phyloP scores from a whole-genome alignment of 2,329 filamentous ascomycete species.

The Thelonectria olida region DNA sequence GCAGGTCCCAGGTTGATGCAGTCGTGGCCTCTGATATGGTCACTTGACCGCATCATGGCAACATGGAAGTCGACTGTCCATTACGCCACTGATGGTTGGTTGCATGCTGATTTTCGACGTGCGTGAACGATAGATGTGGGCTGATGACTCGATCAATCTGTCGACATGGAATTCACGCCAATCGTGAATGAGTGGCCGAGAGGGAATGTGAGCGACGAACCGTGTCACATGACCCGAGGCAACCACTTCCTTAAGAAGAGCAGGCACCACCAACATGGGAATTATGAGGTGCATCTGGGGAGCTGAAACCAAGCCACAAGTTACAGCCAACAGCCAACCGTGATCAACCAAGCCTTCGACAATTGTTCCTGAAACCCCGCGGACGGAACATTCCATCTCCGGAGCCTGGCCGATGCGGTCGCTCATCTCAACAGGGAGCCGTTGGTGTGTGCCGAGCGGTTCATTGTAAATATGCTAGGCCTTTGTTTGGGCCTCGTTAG shows the following conservation, averaged over 20 bases:
- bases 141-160: background rate
- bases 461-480: no score
- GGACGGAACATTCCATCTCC: constrained; percentile 8
- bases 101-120: background rate
- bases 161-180: no score
- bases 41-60: background rate
- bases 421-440: background rate
- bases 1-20: no score
- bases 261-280: background rate
- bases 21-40: constrained; percentile 6
- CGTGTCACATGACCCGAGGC: constrained; percentile 8
- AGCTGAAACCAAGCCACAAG: background rate
- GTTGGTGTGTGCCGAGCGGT: background rate
- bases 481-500: no score
- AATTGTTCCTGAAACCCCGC: constrained; percentile 9
- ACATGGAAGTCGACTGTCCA: constrained; percentile 5
- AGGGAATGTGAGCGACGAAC: background rate
- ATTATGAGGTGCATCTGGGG: constrained; percentile 4
- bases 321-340: no score
- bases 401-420: background rate
- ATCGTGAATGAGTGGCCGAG: background rate
- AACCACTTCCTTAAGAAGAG: background rate
- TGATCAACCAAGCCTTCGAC: background rate
- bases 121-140: background rate
- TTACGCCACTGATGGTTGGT: background rate